Percentiles rank a stretch among this genome's conserved stretches.
Conservation (phyloP, 257 asterid species). For the Solanum paucissectum region DNA sequence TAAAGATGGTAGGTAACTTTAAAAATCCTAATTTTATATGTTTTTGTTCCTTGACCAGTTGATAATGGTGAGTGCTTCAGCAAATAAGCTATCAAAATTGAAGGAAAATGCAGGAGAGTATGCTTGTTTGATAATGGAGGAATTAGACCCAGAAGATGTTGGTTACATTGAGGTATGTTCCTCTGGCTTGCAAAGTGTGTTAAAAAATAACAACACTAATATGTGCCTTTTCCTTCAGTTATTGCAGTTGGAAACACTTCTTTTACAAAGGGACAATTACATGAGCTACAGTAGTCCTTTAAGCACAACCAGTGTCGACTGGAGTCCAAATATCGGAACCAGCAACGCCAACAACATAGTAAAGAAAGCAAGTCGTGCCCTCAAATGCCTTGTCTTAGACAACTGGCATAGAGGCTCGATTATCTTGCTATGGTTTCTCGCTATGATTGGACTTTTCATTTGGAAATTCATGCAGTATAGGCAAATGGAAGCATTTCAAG, state of each 20-base stretch:
- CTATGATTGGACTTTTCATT: conserved; percentile 57
- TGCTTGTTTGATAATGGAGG: conserved; percentile 81
- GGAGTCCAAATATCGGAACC: conserved; percentile 46
- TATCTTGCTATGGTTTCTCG: conserved; percentile 39
- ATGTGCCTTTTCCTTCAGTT: conserved; percentile 27
- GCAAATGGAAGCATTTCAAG: conserved; percentile 46
- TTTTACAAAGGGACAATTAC: conserved; percentile 62
- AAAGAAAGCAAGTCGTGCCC: conserved; percentile 7
- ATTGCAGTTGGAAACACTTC: conserved; percentile 89
- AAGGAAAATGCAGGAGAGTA: conserved; percentile 84
- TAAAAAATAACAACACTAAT: background rate
- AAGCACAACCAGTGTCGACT: conserved; percentile 48
- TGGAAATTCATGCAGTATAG: conserved; percentile 73
- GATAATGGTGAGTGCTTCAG: conserved; percentile 81
- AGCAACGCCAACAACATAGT: conserved; percentile 11
- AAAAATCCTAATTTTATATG: background rate
- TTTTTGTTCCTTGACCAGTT: conserved; percentile 32
- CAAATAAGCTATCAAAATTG: conserved; percentile 70
- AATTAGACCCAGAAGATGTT: conserved; percentile 66
- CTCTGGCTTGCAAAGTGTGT: no score
- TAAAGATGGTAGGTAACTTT: background rate
- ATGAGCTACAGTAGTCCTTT: conserved; percentile 81
- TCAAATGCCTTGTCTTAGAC: conserved; percentile 31
- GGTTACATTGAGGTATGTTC: conserved; percentile 78
- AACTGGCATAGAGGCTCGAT: conserved; percentile 80